Conservation (phyloP, 305 asterid genomes). For the Striga hermonthica region DNA sequence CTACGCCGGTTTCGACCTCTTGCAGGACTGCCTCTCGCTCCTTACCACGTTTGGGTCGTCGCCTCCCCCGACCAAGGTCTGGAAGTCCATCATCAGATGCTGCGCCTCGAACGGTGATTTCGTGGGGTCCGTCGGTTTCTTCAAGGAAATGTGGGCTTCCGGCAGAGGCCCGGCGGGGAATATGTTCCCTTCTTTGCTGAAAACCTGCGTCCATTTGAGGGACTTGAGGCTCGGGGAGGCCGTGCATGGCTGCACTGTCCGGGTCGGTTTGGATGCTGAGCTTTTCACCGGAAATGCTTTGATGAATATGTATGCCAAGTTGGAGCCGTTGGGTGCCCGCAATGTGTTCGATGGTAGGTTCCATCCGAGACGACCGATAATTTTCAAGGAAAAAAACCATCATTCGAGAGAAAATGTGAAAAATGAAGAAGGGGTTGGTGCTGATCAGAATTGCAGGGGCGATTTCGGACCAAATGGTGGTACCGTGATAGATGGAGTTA, state of each 20-base stretch:
- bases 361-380: slow-evolving; percentile 25
- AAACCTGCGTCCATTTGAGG: slow-evolving; percentile 59
- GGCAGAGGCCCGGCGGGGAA: slow-evolving; percentile 65
- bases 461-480: no score
- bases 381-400: slow-evolving; percentile 2
- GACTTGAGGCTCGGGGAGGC: slow-evolving; percentile 67
- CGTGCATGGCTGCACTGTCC: slow-evolving; percentile 64
- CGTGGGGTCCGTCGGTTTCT: slow-evolving; percentile 46
- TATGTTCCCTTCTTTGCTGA: slow-evolving; percentile 75
- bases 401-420: no score
- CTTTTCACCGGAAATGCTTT: slow-evolving; percentile 80
- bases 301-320: slow-evolving; percentile 78
- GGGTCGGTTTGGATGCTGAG: slow-evolving; percentile 64
- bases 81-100: slow-evolving; percentile 75
- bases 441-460: no score
- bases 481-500: slow-evolving; percentile 23
- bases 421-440: no score
- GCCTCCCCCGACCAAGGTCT: slow-evolving; percentile 63
- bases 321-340: slow-evolving; percentile 39
- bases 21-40: slow-evolving; percentile 53
- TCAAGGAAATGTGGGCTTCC: slow-evolving; percentile 58
- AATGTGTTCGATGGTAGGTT: slow-evolving; percentile 47
- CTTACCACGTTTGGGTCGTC: slow-evolving; percentile 43
- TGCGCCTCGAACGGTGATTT: slow-evolving; percentile 55
- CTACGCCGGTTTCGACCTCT: slow-evolving; percentile 71